These are phyloP conservation scores for Luffa aegyptiaca DNA, from an alignment of 306 rosid genomes.

Conservation along the genomic window DNA sequence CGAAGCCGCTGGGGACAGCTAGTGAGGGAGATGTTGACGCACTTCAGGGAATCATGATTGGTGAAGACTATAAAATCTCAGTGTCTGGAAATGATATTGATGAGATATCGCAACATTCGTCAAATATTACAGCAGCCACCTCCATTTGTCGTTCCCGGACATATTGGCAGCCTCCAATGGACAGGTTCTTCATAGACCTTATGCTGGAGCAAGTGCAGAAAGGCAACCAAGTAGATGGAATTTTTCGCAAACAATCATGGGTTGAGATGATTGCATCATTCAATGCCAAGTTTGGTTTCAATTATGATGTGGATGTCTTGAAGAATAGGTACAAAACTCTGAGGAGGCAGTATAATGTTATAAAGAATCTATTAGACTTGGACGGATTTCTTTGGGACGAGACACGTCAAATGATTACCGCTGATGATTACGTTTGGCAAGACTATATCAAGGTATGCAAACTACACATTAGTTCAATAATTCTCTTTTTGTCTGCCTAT, in stretches of 20 bases:
- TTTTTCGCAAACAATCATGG: slow-evolving; percentile 72
- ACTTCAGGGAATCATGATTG: slow-evolving; percentile 33
- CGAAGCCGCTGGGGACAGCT: slow-evolving; percentile 16
- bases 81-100: slow-evolving; percentile 18
- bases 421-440: slow-evolving; percentile 70
- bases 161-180: slow-evolving; percentile 74
- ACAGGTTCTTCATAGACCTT: slow-evolving; percentile 49
- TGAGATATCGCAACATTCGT: slow-evolving; percentile 18
- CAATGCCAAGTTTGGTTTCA: slow-evolving; percentile 55
- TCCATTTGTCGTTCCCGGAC: slow-evolving; percentile 39
- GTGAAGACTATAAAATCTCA: slow-evolving; percentile 36
- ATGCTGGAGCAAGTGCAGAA: slow-evolving; percentile 58
- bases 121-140: slow-evolving; percentile 18
- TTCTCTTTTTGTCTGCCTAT: not conserved
- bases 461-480: not conserved
- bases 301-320: slow-evolving; percentile 55
- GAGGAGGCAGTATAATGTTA: slow-evolving; percentile 51
- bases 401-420: slow-evolving; percentile 60
- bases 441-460: slow-evolving; percentile 52
- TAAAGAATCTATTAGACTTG: slow-evolving; percentile 44
- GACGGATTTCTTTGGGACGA: slow-evolving; percentile 86
- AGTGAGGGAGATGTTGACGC: slow-evolving; percentile 21
- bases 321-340: slow-evolving; percentile 71
- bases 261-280: slow-evolving; percentile 59
- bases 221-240: slow-evolving; percentile 48